Base-by-base conservation (phyloP, 495 filamentous ascomycete species). In the Penicillium steckii region DNA sequence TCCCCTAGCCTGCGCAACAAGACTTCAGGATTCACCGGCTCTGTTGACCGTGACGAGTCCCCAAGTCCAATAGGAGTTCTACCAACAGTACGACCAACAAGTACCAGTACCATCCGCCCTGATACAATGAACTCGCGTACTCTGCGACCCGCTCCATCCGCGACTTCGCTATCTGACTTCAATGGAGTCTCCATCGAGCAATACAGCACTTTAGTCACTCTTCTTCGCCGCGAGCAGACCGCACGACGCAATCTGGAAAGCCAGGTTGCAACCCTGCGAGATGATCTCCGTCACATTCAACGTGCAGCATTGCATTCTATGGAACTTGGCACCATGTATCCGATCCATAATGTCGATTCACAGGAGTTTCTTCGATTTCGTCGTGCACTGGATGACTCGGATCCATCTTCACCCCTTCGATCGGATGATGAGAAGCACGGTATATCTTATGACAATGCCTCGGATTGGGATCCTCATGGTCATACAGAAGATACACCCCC, bases 201-300 rank as follows among this genome's bases (percentile, higher is more conserved):
- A 45, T 83, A 82, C 57, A 81, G 72, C 50, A 75, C 78, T 0
- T 65, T 84, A 8, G 70, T 83, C 23, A 74, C 71, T n/a, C 69
- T 82, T 0, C 67, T 84, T 17, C 76, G 80, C 7, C 73, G 78
- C 24, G 81, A 84, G 49, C 79, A 83, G 47, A 75, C 71, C 5
- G 80, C 81, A 1, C 77, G 81, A 35, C 64, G 77, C 25, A 75
- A 68, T 29, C 65, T 83, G 2, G 81, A 84, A 61, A 65, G 67
- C 41, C 77, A 84, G 53, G 73, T 84, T 6, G 53, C 74, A 2
- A 55, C 63, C 24, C 67, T 84, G 1, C 77, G 79, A 33, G 74
- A 80, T 46, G 80, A 83, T 43, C 66, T 84, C 13, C 65, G 74
- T 13, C 62, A 67, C 6, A 53, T 80, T 6, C 63, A 73, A 18